Conservation (phyloP, 805 yeast genomes). For the Candida piceae region DNA sequence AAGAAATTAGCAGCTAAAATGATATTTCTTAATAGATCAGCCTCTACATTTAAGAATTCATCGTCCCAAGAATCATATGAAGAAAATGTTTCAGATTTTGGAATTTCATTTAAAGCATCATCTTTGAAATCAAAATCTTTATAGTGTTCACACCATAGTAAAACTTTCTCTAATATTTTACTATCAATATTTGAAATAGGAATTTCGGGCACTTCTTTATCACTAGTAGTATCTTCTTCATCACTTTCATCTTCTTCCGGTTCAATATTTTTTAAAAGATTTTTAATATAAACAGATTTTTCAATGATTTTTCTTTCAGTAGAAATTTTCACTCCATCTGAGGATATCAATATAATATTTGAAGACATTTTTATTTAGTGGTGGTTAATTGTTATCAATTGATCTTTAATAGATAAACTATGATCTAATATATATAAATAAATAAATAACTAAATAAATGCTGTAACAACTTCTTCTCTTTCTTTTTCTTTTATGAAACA, state of each 20-base stretch:
- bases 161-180: constrained; percentile 71
- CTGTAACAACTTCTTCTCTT: too few relatives aligned
- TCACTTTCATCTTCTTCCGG: constrained; percentile 22
- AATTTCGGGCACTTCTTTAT: constrained; percentile 60
- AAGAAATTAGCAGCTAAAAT: constrained; percentile 74
- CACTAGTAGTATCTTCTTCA: constrained; percentile 40
- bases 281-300: constrained; percentile 69
- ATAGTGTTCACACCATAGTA: constrained; percentile 91
- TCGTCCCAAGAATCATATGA: constrained; percentile 92
- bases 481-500: too few relatives aligned
- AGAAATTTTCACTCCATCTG: constrained; percentile 62
- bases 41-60: constrained; percentile 83
- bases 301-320: constrained; percentile 72
- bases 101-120: constrained; percentile 65
- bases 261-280: constrained; percentile 61
- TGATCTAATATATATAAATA: too few relatives aligned
- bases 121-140: constrained; percentile 65
- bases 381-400: too few relatives aligned
- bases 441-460: too few relatives aligned
- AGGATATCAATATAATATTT: not conserved
- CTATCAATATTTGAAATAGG: constrained; percentile 83
- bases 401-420: too few relatives aligned
- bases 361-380: not conserved
- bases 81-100: constrained; percentile 45
- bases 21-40: constrained; percentile 67